Evolutionary conservation across 2,329 filamentous ascomycete species (phyloP), one percentile per base, ranked within the genome.

Genomic region (Neodidymelliopsis sp.): DNA sequence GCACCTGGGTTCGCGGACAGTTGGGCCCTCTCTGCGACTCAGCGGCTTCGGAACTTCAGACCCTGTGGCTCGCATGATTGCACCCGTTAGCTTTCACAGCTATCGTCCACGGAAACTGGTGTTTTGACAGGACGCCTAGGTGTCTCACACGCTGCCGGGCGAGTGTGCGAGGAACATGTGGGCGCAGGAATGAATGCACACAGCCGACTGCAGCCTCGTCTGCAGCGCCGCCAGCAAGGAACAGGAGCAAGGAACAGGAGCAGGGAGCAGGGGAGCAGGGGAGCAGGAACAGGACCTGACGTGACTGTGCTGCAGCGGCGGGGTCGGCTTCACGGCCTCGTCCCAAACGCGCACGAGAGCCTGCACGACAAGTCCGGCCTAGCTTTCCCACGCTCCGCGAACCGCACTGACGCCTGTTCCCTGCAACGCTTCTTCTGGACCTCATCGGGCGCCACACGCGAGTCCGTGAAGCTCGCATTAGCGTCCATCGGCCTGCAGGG

Each of bases 401-500:
- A n/a, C n/a, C n/a, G n/a, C n/a, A n/a, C n/a, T n/a, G n/a, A n/a
- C n/a, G n/a, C 47, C 16, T 36, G 39, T 40, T 30, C 59, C 56
- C 48, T 53, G 58, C 49, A 27, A 41, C 25, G 30, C 49, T 35
- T 40, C 39, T 27, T n/a, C n/a, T n/a, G n/a, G n/a, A n/a, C n/a
- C n/a, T n/a, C n/a, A n/a, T n/a, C 29, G 35, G 36, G 35, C 47
- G 47, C 47, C 47, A 45, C 47, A 50, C 36, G 55, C 53, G 53
- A 43, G 42, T 50, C 55, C 40, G 57, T 57, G 36, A 52, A 53
- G 45, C 49, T 44, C 43, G 43, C 48, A 43, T 52, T 58, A 46
- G 56, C 53, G 59, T 53, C 46, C 52, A 56, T 56, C 46, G 46
- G 57, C 49, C 52, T 50, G 51, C 49, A 57, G 47, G 53, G 44